Evolutionary conservation across 371 early-diverging fungal species (phyloP).

Genomic region (Mortierella sp.): DNA sequence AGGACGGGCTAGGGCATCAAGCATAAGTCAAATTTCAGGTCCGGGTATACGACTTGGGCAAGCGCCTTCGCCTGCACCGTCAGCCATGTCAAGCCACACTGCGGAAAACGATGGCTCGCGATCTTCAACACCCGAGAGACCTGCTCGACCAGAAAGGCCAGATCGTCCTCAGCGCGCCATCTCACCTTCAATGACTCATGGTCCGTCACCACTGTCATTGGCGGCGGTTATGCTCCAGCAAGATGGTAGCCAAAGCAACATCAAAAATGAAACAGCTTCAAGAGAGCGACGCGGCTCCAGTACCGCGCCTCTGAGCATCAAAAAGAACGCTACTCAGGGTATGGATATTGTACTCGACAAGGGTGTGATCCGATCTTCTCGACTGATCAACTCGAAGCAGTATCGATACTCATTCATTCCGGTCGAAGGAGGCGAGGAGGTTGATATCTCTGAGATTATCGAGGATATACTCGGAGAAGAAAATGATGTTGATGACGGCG

Average conservation of each 20-base stretch:
- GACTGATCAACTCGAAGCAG: slow-evolving; percentile 55
- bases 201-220: slow-evolving; percentile 45
- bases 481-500: slow-evolving; percentile 38
- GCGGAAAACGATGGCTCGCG: slow-evolving; percentile 17
- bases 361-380: slow-evolving; percentile 58
- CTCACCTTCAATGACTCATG: slow-evolving; percentile 47
- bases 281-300: slow-evolving; percentile 7
- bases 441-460: slow-evolving; percentile 60
- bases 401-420: slow-evolving; percentile 62
- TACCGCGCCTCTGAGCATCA: slow-evolving; percentile 46
- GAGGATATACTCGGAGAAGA: slow-evolving; percentile 58
- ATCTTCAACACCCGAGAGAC: slow-evolving; percentile 53
- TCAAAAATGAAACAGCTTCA: neutral
- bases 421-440: slow-evolving; percentile 51
- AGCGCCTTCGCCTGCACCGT: slow-evolving; percentile 26
- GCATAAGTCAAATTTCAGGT: slow-evolving; percentile 29
- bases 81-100: slow-evolving; percentile 12
- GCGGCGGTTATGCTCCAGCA: slow-evolving; percentile 28
- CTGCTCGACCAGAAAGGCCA: slow-evolving; percentile 58
- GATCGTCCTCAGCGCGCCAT: slow-evolving; percentile 53
- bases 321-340: slow-evolving; percentile 56
- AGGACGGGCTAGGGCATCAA: slow-evolving; percentile 47
- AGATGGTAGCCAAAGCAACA: neutral
- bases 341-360: slow-evolving; percentile 54
- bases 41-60: slow-evolving; percentile 32